phyloP scores from a whole-genome alignment of 2,329 filamentous ascomycete species.

The Colletotrichum scovillei region DNA sequence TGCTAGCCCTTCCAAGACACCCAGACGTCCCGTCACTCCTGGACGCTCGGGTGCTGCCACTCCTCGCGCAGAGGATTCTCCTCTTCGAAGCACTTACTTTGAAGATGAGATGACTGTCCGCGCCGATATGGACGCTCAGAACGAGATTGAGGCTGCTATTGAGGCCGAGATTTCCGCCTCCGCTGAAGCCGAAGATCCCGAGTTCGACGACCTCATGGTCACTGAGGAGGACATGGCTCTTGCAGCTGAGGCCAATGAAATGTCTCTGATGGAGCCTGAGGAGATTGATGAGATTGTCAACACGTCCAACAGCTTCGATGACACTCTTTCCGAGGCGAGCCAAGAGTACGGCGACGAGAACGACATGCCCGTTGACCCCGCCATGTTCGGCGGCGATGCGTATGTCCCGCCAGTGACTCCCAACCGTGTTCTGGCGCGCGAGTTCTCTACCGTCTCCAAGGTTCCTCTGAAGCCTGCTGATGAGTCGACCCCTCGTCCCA shows the following conservation, averaged over 20 bases:
- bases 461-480: constrained; percentile 79
- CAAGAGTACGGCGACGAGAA: constrained; percentile 78
- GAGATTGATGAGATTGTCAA: constrained; percentile 49
- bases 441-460: constrained; percentile 81
- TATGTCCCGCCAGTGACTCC: constrained; percentile 65
- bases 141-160: constrained; percentile 47
- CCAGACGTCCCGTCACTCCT: constrained; percentile 1
- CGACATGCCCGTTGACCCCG: constrained; percentile 65
- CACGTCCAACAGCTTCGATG: constrained; percentile 50
- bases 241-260: constrained; percentile 68
- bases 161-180: constrained; percentile 46
- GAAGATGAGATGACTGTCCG: constrained; percentile 69
- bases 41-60: constrained; percentile 17
- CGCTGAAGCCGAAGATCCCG: constrained; percentile 44
- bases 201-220: constrained; percentile 58
- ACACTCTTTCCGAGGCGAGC: constrained; percentile 68
- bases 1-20: constrained; percentile 62
- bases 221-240: constrained; percentile 69
- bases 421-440: constrained; percentile 59
- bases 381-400: constrained; percentile 45
- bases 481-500: constrained; percentile 61
- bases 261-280: constrained; percentile 64
- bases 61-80: constrained; percentile 47
- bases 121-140: constrained; percentile 45
- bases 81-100: constrained; percentile 64